phyloP scores from a whole-genome alignment of 2,329 filamentous ascomycete species.

The Domatiomyces globalis region DNA sequence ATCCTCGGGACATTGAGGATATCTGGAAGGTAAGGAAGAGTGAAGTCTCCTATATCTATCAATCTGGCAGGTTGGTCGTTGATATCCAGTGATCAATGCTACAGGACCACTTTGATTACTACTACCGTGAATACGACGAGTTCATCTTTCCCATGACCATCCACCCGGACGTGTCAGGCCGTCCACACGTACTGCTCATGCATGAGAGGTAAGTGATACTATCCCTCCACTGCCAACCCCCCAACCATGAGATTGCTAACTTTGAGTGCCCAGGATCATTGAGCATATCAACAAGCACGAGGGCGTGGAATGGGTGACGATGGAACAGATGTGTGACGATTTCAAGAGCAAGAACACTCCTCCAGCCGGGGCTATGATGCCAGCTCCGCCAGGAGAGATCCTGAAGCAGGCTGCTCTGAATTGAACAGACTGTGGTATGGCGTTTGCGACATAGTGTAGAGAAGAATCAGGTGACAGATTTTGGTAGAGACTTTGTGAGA shows the following conservation, averaged over 20 bases:
- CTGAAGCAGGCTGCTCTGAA: too few species aligned
- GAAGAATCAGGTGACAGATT: too few species aligned
- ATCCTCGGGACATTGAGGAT: constrained; percentile 43
- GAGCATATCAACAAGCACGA: constrained; percentile 52
- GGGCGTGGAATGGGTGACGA: constrained; percentile 35
- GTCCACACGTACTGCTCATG: constrained; percentile 60
- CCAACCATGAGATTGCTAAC: neutral
- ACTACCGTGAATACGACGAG: constrained; percentile 62
- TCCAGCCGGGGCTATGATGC: constrained; percentile 46
- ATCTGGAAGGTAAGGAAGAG: constrained; percentile 27
- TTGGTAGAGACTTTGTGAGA: too few species aligned
- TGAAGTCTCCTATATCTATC: too few species aligned
- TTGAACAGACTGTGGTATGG: constrained; percentile 4
- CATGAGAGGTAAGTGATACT: constrained; percentile 41
- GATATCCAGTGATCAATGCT: too few species aligned
- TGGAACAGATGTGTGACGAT: constrained; percentile 57
- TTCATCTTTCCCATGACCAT: constrained; percentile 68
- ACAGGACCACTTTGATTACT: constrained; percentile 51
- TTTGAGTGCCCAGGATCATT: constrained; percentile 27
- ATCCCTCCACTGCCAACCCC: neutral
- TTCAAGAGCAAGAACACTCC: constrained; percentile 53
- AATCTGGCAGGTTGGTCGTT: constrained; percentile 38
- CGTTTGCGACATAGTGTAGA: too few species aligned
- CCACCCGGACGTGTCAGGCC: constrained; percentile 58
- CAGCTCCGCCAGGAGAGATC: constrained; percentile 26